Conservation (phyloP, 1,284 basidiomycete species). For the Taiwanofungus camphoratus region DNA sequence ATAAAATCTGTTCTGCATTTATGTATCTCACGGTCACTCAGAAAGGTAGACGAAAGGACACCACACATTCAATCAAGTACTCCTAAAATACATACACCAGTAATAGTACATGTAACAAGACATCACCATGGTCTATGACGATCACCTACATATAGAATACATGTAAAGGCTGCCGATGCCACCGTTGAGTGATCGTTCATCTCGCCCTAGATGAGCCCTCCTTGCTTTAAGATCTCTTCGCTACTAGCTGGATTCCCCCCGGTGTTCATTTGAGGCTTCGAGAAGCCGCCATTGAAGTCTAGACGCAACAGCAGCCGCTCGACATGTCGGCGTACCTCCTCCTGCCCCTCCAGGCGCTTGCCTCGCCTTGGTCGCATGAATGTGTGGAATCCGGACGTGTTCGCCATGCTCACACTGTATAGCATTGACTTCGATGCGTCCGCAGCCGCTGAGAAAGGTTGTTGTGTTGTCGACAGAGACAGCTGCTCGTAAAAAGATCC, state of each 20-base stretch:
- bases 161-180: too few relatives aligned
- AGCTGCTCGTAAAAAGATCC: conserved; percentile 76
- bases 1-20: background rate
- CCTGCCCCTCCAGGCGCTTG: conserved; percentile 46
- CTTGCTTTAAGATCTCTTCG: conserved; percentile 43
- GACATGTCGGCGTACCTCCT: conserved; percentile 70
- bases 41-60: too few relatives aligned
- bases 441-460: conserved; percentile 48
- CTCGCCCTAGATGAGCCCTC: conserved; percentile 22
- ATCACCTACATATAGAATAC: too few relatives aligned
- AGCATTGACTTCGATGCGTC: conserved; percentile 68
- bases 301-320: conserved; percentile 78
- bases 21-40: background rate
- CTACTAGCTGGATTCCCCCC: conserved; percentile 18
- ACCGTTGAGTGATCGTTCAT: too few relatives aligned
- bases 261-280: conserved; percentile 38
- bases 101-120: too few relatives aligned
- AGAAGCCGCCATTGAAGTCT: conserved; percentile 82
- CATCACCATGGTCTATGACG: too few relatives aligned
- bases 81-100: too few relatives aligned
- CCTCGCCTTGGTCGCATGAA: conserved; percentile 40
- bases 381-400: conserved; percentile 49
- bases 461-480: conserved; percentile 64
- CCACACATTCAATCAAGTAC: too few relatives aligned
- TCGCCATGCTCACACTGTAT: conserved; percentile 55